Percentiles rank a stretch among this genome's conserved stretches.
Conservation (phyloP, 805 yeast species). For the Candida nonsorbophila region DNA sequence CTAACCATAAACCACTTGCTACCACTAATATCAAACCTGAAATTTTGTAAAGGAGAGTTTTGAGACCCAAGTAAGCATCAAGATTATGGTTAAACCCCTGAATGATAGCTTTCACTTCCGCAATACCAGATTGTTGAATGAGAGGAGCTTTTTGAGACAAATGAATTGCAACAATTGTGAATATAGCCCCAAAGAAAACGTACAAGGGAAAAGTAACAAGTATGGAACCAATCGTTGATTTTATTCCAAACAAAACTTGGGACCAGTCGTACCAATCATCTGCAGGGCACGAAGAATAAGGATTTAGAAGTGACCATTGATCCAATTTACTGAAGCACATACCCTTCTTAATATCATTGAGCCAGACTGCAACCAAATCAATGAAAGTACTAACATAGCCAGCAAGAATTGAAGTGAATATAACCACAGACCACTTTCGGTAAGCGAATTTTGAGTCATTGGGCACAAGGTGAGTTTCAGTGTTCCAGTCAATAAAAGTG, state of each 20-base stretch:
- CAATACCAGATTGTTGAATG: constrained; percentile 55
- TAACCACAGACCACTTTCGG: constrained; percentile 45
- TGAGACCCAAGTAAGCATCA: constrained; percentile 44
- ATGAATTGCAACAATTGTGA: constrained; percentile 22
- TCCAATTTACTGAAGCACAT: constrained; percentile 36
- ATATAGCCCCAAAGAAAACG: constrained; percentile 18
- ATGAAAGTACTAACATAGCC: constrained; percentile 46
- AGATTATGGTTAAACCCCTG: constrained; percentile 54
- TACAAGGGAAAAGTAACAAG: constrained; percentile 34
- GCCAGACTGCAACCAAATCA: constrained; percentile 45
- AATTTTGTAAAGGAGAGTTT: constrained; percentile 51
- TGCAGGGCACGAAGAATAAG: constrained; percentile 38
- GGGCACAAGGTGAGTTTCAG: constrained; percentile 29
- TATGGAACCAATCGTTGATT: constrained; percentile 11
- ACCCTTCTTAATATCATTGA: constrained; percentile 52
- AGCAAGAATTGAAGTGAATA: constrained; percentile 38
- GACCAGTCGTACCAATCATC: constrained; percentile 38
- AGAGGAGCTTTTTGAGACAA: constrained; percentile 21
- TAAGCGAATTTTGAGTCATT: constrained; percentile 9
- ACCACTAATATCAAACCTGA: constrained; percentile 59
- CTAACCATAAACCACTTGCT: constrained; percentile 77
- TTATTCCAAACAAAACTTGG: constrained; percentile 18
- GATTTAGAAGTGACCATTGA: constrained; percentile 36
- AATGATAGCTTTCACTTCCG: constrained; percentile 65
- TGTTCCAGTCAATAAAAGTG: constrained; percentile 50